Evolutionary conservation across 352 stramenopile genomes (phyloP).

Genomic region (Globisporangium carolinianum): DNA sequence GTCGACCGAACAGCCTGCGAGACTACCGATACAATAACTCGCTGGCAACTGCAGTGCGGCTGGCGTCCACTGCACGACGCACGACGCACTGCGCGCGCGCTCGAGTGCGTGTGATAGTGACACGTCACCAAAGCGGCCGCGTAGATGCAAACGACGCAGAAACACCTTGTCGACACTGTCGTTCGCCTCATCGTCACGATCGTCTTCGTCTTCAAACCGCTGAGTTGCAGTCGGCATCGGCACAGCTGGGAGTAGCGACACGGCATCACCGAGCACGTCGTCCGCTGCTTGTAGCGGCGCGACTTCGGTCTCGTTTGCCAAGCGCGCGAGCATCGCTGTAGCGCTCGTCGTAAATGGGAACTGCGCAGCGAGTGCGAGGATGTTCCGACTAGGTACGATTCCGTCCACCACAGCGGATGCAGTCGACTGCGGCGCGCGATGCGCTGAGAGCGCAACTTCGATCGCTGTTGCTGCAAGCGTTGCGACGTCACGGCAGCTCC

Average conservation of each 20-base stretch:
- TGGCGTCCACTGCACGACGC: conserved; percentile 35
- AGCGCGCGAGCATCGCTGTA: conserved; percentile 14
- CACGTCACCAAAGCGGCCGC: conserved; percentile 28
- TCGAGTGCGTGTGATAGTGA: conserved; percentile 18
- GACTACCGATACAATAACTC: conserved; percentile 5
- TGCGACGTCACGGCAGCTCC: conserved; percentile 19
- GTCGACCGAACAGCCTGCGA: conserved; percentile 26
- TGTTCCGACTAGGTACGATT: conserved; percentile 42
- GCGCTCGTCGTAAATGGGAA: conserved; percentile 28
- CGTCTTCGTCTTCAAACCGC: conserved; percentile 2
- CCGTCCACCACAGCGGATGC: conserved; percentile 42
- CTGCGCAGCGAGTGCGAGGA: conserved; percentile 39
- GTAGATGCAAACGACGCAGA: conserved; percentile 43
- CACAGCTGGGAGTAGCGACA: conserved; percentile 37
- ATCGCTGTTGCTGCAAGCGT: conserved; percentile 43
- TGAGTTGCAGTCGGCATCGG: not conserved
- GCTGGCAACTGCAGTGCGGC: conserved; percentile 1
- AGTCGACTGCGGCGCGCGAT: conserved; percentile 17
- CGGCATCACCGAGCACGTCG: not conserved
- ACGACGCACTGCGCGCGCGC: conserved; percentile 17
- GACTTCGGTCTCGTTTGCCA: too few relatives aligned
- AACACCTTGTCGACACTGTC: conserved; percentile 12
- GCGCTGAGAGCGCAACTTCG: conserved; percentile 37
- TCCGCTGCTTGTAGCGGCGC: not conserved
- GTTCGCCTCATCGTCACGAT: conserved; percentile 7